Percentiles rank a stretch among this genome's conserved stretches.
phyloP scores from a whole-genome alignment of 208 protist species.

The Trypanosoma theileri region DNA sequence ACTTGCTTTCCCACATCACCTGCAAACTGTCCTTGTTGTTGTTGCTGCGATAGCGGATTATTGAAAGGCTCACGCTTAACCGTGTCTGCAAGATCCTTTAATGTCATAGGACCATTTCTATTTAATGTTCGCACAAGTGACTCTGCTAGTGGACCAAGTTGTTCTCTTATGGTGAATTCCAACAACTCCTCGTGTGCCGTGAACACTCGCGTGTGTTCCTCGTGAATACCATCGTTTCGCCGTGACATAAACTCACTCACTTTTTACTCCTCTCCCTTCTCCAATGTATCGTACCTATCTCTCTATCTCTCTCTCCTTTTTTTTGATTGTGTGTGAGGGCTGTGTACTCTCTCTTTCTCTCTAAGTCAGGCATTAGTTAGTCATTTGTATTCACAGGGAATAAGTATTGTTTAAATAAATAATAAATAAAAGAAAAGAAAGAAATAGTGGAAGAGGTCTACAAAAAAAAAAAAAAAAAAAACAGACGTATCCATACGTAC shows the following conservation, averaged over 20 bases:
- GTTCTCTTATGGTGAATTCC: constrained; percentile 36
- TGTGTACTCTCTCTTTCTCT: too few species aligned
- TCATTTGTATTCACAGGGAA: not conserved
- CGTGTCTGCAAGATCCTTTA: constrained; percentile 30
- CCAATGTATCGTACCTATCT: too few species aligned
- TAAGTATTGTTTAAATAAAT: constrained; percentile 18
- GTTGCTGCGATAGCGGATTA: constrained; percentile 13
- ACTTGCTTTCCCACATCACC: constrained; percentile 12
- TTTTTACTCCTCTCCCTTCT: too few species aligned
- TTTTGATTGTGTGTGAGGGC: too few species aligned
- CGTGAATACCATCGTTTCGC: constrained; percentile 6
- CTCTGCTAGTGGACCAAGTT: constrained; percentile 48
- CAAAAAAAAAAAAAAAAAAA: too few species aligned
- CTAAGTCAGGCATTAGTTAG: too few species aligned
- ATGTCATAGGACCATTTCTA: constrained; percentile 30
- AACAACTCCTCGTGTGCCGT: constrained; percentile 43
- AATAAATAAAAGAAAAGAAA: not conserved
- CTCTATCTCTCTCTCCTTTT: too few species aligned
- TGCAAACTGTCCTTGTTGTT: too few species aligned
- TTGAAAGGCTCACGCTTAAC: constrained; percentile 29
- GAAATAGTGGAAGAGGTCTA: not conserved
- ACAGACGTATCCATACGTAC: too few species aligned
- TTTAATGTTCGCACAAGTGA: constrained; percentile 38
- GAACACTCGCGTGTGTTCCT: constrained; percentile 11
- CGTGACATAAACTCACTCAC: constrained; percentile 12